phyloP scores from a whole-genome alignment of 1,284 basidiomycete species.

The Cutaneotrichosporon sp. region DNA sequence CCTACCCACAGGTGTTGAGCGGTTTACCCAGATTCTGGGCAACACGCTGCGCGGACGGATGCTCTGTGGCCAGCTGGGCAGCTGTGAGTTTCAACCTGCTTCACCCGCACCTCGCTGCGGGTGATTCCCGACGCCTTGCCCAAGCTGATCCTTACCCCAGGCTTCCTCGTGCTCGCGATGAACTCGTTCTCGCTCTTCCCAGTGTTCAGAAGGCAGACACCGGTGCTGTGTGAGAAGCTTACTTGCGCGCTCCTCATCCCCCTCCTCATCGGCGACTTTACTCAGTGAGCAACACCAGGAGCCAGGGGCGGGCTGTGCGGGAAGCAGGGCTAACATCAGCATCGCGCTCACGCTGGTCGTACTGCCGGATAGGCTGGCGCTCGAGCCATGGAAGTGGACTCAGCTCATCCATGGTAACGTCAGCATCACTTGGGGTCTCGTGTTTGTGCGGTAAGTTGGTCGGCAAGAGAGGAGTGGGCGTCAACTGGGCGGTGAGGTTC shows the following conservation, averaged over 20 bases:
- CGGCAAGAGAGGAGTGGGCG: too few relatives aligned
- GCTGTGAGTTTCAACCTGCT: constrained; percentile 37
- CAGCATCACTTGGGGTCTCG: constrained; percentile 44
- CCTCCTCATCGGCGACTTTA: constrained; percentile 48
- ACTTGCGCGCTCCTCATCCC: constrained; percentile 44
- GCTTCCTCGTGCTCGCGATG: constrained; percentile 53
- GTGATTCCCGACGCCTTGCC: too few relatives aligned
- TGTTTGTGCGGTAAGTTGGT: constrained; percentile 43
- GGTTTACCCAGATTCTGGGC: constrained; percentile 28
- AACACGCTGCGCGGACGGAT: constrained; percentile 42
- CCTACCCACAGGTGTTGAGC: constrained; percentile 36
- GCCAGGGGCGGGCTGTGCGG: background rate
- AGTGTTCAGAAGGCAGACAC: constrained; percentile 28
- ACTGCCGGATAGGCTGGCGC: constrained; percentile 33
- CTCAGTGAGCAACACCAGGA: background rate
- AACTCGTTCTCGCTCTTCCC: constrained; percentile 49
- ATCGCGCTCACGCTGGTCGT: constrained; percentile 39
- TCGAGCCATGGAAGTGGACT: constrained; percentile 47
- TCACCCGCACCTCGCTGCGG: too few relatives aligned
- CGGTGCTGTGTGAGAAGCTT: constrained; percentile 38
- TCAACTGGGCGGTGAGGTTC: background rate
- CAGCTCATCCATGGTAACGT: constrained; percentile 51
- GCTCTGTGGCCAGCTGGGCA: constrained; percentile 50
- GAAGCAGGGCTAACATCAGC: constrained; percentile 28
- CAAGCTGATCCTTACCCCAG: constrained; percentile 29